Evolutionary conservation across 305 asterid genomes (phyloP).

Genomic region (Fraxinus albicans): DNA sequence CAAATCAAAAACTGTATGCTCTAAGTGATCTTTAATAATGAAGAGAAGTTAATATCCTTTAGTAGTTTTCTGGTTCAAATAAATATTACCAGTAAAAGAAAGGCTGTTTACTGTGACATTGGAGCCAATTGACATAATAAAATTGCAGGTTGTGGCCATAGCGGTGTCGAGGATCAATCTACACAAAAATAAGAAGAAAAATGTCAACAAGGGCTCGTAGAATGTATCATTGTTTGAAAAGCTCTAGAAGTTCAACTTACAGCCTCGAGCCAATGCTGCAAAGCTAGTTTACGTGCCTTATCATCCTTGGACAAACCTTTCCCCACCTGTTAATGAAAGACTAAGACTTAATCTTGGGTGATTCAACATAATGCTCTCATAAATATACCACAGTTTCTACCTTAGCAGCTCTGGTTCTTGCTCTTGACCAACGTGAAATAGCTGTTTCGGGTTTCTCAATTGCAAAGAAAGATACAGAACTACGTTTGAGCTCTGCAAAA

Average conservation of each 20-base stretch:
- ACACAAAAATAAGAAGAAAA: neutral
- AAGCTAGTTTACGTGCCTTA: conserved; percentile 86
- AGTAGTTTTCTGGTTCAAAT: neutral
- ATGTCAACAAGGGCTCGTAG: neutral
- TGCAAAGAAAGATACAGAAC: conserved; percentile 75
- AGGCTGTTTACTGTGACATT: conserved; percentile 74
- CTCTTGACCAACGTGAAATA: conserved; percentile 82
- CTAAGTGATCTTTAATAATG: neutral
- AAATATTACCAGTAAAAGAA: conserved; percentile 79
- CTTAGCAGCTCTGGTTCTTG: conserved; percentile 73
- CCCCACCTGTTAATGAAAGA: conserved; percentile 51
- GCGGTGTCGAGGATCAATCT: conserved; percentile 92
- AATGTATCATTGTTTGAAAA: neutral
- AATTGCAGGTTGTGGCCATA: conserved; percentile 88
- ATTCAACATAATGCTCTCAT: neutral
- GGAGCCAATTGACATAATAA: conserved; percentile 79
- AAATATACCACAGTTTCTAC: conserved; percentile 22
- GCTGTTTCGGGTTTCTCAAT: conserved; percentile 78
- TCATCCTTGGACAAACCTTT: conserved; percentile 81
- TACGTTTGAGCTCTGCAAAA: conserved; percentile 70
- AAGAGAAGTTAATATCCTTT: neutral
- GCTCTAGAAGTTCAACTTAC: conserved; percentile 44
- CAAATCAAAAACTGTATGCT: neutral
- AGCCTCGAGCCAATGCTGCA: conserved; percentile 97
- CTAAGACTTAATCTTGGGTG: neutral